Evolutionary conservation across 2,329 filamentous ascomycete genomes (phyloP).

Genomic region (Beauveria brongniartii): DNA sequence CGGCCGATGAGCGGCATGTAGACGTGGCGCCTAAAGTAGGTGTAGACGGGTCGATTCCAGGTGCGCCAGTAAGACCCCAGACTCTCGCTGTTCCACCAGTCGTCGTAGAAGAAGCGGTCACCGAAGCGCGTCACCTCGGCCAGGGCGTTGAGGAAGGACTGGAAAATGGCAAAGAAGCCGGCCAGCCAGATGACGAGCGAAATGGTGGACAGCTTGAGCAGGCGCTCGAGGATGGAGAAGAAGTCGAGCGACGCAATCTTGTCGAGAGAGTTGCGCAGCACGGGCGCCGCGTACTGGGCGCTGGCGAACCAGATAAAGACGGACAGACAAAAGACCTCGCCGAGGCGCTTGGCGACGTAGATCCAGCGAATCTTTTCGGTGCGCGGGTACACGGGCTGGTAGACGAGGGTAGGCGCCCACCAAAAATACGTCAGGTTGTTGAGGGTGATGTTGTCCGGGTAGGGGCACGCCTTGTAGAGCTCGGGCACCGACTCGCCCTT

Average conservation of each 20-base stretch:
- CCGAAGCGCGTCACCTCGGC: slow-evolving; percentile 86
- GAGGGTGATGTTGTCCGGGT: slow-evolving; percentile 85
- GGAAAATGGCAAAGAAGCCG: slow-evolving; percentile 94
- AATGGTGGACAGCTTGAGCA: slow-evolving; percentile 93
- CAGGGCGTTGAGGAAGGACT: slow-evolving; percentile 82
- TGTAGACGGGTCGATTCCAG: slow-evolving; percentile 97
- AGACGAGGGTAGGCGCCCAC: slow-evolving; percentile 94
- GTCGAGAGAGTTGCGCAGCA: slow-evolving; percentile 81
- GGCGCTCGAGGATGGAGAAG: slow-evolving; percentile 73
- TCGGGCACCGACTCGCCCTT: slow-evolving; percentile 65
- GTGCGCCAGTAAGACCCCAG: slow-evolving; percentile 87
- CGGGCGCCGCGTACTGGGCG: slow-evolving; percentile 87
- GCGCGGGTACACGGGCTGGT: slow-evolving; percentile 92
- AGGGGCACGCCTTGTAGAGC: slow-evolving; percentile 75
- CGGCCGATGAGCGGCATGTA: slow-evolving; percentile 81
- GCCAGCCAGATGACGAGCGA: slow-evolving; percentile 95
- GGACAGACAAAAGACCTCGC: slow-evolving; percentile 67
- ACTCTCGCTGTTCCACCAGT: slow-evolving; percentile 94
- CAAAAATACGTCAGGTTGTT: slow-evolving; percentile 89
- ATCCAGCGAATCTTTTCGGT: slow-evolving; percentile 74
- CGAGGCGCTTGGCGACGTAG: slow-evolving; percentile 76
- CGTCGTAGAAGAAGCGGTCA: slow-evolving; percentile 89
- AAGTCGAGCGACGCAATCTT: slow-evolving; percentile 78
- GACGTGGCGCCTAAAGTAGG: slow-evolving; percentile 92
- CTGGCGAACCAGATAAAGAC: slow-evolving; percentile 94